These are phyloP conservation scores for Gossypium mustelinum DNA, from an alignment of 345 rosid genomes.

Conservation along the genomic window DNA sequence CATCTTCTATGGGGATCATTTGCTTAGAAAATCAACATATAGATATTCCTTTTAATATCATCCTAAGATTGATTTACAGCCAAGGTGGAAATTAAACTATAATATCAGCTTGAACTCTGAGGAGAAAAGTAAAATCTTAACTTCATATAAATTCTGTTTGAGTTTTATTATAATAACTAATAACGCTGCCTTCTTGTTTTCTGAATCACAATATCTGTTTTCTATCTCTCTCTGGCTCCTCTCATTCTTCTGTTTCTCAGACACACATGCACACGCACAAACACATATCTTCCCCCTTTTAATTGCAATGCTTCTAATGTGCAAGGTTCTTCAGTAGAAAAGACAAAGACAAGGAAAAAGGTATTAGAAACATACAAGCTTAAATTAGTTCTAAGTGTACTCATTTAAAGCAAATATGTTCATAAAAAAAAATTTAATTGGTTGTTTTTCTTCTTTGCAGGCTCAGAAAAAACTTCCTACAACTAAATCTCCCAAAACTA, in stretches of 20 bases:
- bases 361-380: slow-evolving; percentile 34
- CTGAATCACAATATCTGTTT: neutral
- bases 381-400: slow-evolving; percentile 9
- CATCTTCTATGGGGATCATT: neutral
- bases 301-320: slow-evolving; percentile 45
- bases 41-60: neutral
- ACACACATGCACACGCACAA: neutral
- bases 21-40: neutral
- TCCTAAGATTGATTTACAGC: neutral
- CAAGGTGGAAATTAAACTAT: neutral
- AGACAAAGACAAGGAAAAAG: slow-evolving; percentile 52
- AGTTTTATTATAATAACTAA: neutral
- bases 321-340: slow-evolving; percentile 70
- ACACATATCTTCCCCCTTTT: neutral
- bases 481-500: slow-evolving; percentile 35
- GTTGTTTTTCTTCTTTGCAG: slow-evolving; percentile 36
- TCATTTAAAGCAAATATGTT: slow-evolving; percentile 2
- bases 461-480: slow-evolving; percentile 41
- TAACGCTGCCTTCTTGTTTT: neutral
- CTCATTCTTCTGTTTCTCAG: neutral
- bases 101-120: neutral
- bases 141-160: neutral
- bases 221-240: neutral
- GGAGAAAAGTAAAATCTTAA: neutral
- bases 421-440: neutral